These are phyloP conservation scores for Penicillium cataractarum DNA, from an alignment of 495 filamentous ascomycete species.

Conservation along the genomic window DNA sequence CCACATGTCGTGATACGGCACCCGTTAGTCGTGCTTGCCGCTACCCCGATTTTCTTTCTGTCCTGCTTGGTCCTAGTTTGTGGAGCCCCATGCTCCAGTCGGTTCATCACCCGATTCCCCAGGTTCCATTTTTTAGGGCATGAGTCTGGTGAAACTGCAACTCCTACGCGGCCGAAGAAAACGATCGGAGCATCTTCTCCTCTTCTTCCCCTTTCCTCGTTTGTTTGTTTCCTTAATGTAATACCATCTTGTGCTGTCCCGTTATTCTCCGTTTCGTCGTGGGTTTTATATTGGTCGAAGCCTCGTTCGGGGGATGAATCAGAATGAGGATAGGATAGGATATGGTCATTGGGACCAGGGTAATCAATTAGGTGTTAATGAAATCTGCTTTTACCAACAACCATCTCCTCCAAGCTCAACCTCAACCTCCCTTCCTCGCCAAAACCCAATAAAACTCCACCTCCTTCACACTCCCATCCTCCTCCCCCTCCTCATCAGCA, in stretches of 20 bases:
- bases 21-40: constrained; percentile 22
- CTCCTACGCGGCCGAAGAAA: background rate
- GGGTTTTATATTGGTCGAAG: constrained; percentile 9
- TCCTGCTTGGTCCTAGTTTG: no score
- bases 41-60: background rate
- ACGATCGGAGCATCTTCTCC: background rate
- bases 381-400: constrained; percentile 9
- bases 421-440: constrained; percentile 21
- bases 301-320: constrained; percentile 2
- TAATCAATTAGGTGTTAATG: constrained; percentile 29
- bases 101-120: background rate
- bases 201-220: constrained; percentile 9
- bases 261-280: constrained; percentile 22
- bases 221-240: constrained; percentile 37
- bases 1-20: constrained; percentile 25
- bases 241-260: constrained; percentile 41
- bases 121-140: background rate
- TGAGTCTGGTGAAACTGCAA: background rate
- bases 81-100: constrained; percentile 2
- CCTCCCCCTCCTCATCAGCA: constrained; percentile 22
- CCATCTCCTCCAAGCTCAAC: background rate
- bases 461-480: constrained; percentile 4
- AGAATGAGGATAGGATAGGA: constrained; percentile 6
- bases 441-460: constrained; percentile 29
- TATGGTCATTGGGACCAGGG: constrained; percentile 7